Percentiles rank a stretch among this genome's conserved stretches.
These are phyloP conservation scores for Thielaviopsis populi DNA, from an alignment of 2,329 filamentous ascomycete genomes.

Conservation along the genomic window DNA sequence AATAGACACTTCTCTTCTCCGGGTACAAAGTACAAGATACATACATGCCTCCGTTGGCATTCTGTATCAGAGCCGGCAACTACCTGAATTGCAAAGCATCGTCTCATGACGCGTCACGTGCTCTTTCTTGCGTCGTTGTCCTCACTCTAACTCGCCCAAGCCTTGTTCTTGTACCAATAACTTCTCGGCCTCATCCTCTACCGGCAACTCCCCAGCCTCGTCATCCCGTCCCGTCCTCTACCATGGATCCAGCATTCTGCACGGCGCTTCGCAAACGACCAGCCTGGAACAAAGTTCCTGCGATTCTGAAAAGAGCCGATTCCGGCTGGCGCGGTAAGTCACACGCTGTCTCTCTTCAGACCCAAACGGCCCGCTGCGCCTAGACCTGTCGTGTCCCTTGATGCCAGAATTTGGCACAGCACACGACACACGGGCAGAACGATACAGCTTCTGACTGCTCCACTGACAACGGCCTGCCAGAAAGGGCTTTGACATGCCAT, in stretches of 20 bases:
- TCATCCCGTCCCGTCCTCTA: background rate
- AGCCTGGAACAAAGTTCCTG: constrained; percentile 25
- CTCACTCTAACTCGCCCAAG: background rate
- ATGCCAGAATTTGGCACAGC: too few species aligned
- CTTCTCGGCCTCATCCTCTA: background rate
- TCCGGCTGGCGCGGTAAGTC: constrained; percentile 22
- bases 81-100: background rate
- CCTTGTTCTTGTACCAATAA: background rate
- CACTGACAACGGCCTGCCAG: constrained; percentile 22
- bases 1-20: constrained; percentile 5
- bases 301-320: constrained; percentile 20
- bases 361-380: background rate
- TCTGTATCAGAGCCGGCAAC: background rate
- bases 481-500: constrained; percentile 29
- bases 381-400: background rate
- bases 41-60: background rate
- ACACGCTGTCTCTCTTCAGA: background rate
- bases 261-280: constrained; percentile 26
- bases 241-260: constrained; percentile 25
- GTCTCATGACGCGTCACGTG: background rate
- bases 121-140: background rate
- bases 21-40: background rate
- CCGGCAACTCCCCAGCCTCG: background rate
- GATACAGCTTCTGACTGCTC: background rate
- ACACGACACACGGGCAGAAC: background rate